Conservation (phyloP, 2,329 filamentous ascomycete genomes). For the Talaromyces sp. region DNA sequence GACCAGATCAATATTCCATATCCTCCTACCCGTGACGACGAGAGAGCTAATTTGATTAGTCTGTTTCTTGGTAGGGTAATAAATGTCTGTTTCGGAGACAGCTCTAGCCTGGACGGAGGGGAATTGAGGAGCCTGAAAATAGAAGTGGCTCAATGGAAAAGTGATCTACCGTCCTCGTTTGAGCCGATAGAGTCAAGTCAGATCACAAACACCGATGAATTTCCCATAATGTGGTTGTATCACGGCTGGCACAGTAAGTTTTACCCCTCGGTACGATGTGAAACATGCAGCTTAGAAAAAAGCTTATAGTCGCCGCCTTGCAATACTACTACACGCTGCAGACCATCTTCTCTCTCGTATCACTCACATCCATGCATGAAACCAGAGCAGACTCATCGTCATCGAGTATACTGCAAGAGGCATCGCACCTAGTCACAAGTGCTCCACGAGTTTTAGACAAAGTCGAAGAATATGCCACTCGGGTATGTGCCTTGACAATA, state of each 20-base stretch:
- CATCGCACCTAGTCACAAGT: slow-evolving; percentile 13
- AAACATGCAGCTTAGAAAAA: background rate
- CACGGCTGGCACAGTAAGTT: slow-evolving; percentile 39
- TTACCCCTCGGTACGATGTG: background rate
- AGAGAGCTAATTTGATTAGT: slow-evolving; percentile 37
- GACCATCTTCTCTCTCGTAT: slow-evolving; percentile 24
- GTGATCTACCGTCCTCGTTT: slow-evolving; percentile 24
- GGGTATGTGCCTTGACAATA: slow-evolving; percentile 42
- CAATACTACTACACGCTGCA: slow-evolving; percentile 39
- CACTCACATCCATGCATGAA: slow-evolving; percentile 6
- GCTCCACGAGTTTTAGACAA: slow-evolving; percentile 13
- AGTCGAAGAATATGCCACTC: slow-evolving; percentile 29
- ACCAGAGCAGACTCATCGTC: background rate
- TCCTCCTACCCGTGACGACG: slow-evolving; percentile 19
- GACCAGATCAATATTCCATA: slow-evolving; percentile 16
- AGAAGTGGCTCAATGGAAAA: slow-evolving; percentile 26
- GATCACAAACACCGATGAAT: slow-evolving; percentile 11
- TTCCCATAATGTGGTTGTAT: slow-evolving; percentile 38
- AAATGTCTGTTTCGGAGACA: slow-evolving; percentile 31
- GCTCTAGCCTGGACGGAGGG: background rate
- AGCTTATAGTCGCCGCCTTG: slow-evolving; percentile 33
- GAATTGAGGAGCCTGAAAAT: slow-evolving; percentile 14
- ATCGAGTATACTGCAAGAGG: background rate
- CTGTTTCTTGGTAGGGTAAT: slow-evolving; percentile 41
- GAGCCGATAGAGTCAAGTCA: slow-evolving; percentile 19